phyloP scores from a whole-genome alignment of 164 flowering plant genomes.

The Chloranthus sessilifolius region DNA sequence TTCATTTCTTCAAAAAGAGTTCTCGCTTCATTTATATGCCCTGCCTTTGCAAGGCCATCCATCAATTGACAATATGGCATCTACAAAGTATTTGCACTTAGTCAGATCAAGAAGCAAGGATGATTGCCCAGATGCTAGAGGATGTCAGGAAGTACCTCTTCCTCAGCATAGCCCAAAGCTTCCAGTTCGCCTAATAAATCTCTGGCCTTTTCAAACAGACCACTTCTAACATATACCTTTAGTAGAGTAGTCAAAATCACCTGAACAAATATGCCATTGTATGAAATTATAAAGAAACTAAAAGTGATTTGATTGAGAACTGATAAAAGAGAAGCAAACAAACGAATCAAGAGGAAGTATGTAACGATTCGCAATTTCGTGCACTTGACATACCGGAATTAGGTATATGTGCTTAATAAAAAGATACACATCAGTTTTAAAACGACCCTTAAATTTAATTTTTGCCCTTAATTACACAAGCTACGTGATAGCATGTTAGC shows the following conservation, averaged over 20 bases:
- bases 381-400: no score
- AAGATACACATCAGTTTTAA: no score
- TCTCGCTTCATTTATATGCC: slow-evolving; percentile 70
- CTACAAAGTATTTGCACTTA: slow-evolving; percentile 22
- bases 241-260: slow-evolving; percentile 77
- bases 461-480: no score
- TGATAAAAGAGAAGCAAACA: no score
- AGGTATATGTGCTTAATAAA: no score
- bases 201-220: slow-evolving; percentile 76
- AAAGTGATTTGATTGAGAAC: no score
- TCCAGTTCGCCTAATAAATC: slow-evolving; percentile 58
- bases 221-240: slow-evolving; percentile 85
- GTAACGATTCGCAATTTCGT: no score
- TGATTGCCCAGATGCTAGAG: not conserved
- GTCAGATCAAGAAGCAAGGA: not conserved
- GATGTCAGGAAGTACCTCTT: slow-evolving; percentile 48
- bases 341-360: no score
- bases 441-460: no score
- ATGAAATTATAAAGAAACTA: slow-evolving; percentile 7
- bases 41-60: slow-evolving; percentile 86
- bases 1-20: slow-evolving; percentile 59
- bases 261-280: no score
- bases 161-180: slow-evolving; percentile 60
- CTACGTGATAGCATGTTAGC: no score
- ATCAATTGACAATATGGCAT: slow-evolving; percentile 91